phyloP scores from a whole-genome alignment of 164 flowering plant genomes.

The Aristolochia contorta region DNA sequence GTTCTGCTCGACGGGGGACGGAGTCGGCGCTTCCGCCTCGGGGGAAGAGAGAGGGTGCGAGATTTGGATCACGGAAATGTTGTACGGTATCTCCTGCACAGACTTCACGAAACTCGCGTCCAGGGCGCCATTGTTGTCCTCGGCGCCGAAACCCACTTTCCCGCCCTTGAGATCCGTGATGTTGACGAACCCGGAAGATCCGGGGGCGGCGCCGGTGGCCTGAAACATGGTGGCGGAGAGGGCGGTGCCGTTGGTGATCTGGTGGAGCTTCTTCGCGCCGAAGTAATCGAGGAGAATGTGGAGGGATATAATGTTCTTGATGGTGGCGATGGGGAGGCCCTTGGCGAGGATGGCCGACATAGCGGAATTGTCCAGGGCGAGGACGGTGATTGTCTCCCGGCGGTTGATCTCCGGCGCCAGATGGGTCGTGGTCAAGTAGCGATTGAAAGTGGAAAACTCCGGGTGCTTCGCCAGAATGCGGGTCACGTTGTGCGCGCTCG shows the following conservation, averaged over 20 bases:
- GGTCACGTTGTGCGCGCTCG: conserved; percentile 75
- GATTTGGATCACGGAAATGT: conserved; percentile 71
- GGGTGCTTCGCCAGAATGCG: conserved; percentile 63
- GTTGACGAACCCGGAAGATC: conserved; percentile 64
- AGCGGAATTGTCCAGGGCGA: conserved; percentile 64
- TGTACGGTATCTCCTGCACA: conserved; percentile 58
- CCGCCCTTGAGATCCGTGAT: conserved; percentile 71
- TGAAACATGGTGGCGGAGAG: conserved; percentile 57
- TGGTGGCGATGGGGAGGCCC: conserved; percentile 37
- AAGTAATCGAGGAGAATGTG: conserved; percentile 74
- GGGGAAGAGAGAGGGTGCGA: conserved; percentile 45
- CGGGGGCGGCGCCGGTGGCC: conserved; percentile 64
- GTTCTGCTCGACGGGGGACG: conserved; percentile 40
- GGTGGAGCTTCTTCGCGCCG: conserved; percentile 80
- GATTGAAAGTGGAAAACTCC: conserved; percentile 73
- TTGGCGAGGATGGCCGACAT: conserved; percentile 53
- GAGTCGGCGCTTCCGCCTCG: conserved; percentile 77
- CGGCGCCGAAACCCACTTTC: conserved; percentile 59
- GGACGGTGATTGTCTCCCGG: conserved; percentile 68
- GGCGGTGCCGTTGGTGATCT: conserved; percentile 53
- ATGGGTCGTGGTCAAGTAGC: conserved; percentile 62
- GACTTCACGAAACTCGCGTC: conserved; percentile 57
- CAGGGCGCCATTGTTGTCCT: conserved; percentile 33
- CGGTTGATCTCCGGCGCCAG: conserved; percentile 77
- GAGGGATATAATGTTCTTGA: conserved; percentile 63